phyloP scores from a whole-genome alignment of 768 basidiomycete genomes.

The Hypholoma sublateritium region DNA sequence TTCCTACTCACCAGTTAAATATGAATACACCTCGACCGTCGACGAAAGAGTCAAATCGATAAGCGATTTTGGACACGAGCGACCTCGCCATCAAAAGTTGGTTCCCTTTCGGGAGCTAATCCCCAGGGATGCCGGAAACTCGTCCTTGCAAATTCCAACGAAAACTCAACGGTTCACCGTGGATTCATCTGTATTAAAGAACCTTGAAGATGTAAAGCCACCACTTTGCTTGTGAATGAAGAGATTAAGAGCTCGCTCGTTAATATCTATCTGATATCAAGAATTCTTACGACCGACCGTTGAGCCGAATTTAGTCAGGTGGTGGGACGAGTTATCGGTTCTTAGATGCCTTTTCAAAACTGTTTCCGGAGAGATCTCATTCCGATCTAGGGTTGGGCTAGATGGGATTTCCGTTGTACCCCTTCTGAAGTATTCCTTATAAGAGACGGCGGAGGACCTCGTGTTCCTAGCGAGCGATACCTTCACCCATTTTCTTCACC shows the following conservation, averaged over 20 bases:
- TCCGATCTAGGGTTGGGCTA: slow-evolving; percentile 25
- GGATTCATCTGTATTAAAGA: too few relatives aligned
- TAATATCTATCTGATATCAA: not conserved
- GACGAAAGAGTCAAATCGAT: not conserved
- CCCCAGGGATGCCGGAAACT: too few relatives aligned
- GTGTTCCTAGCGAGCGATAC: slow-evolving; percentile 31
- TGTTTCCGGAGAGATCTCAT: slow-evolving; percentile 27
- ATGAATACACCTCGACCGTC: not conserved
- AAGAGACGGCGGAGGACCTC: slow-evolving; percentile 25
- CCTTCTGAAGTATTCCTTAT: slow-evolving; percentile 24
- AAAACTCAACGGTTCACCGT: too few relatives aligned
- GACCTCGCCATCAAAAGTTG: too few relatives aligned
- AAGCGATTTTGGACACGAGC: too few relatives aligned
- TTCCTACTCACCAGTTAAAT: too few relatives aligned
- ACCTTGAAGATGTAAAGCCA: too few relatives aligned
- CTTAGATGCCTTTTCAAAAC: slow-evolving; percentile 15
- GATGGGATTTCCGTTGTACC: slow-evolving; percentile 18
- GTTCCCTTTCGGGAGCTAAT: too few relatives aligned
- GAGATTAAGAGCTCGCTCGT: not conserved
- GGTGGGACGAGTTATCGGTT: slow-evolving; percentile 9
- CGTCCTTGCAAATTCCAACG: too few relatives aligned
- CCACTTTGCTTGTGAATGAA: too few relatives aligned
- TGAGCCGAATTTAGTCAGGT: not conserved
- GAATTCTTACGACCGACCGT: not conserved
- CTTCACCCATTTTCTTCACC: slow-evolving; percentile 22